Conservation (phyloP, 345 rosid species). For the Gossypium bickii region DNA sequence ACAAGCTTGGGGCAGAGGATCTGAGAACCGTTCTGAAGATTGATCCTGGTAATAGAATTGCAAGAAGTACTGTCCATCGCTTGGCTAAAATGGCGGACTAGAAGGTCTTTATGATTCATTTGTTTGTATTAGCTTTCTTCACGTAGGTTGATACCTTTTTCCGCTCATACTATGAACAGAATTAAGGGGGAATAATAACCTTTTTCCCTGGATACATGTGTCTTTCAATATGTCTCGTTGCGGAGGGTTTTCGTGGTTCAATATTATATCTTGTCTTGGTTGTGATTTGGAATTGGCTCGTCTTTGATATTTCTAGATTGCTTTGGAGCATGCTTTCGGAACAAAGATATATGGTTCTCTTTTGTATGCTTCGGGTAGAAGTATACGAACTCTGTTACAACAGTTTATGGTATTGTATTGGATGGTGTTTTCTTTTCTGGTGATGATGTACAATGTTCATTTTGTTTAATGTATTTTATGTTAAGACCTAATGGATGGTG, state of each 20-base stretch:
- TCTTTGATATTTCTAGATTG: conserved; percentile 4
- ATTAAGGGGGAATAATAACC: conserved; percentile 13
- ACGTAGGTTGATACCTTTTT: conserved; percentile 7
- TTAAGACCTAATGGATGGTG: background rate
- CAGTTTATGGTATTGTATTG: background rate
- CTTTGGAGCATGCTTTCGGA: background rate
- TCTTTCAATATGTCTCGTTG: conserved; percentile 7
- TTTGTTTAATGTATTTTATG: background rate
- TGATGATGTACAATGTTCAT: background rate
- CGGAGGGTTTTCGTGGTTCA: conserved; percentile 9
- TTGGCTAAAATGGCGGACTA: conserved; percentile 72
- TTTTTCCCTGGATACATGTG: background rate
- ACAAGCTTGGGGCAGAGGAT: conserved; percentile 94
- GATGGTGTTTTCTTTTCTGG: background rate
- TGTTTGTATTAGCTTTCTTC: conserved; percentile 9
- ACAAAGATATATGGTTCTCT: background rate
- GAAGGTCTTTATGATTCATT: conserved; percentile 13
- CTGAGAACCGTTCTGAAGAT: conserved; percentile 86
- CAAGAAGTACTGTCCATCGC: conserved; percentile 96
- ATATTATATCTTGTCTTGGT: conserved; percentile 5
- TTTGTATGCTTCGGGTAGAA: background rate
- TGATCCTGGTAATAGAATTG: conserved; percentile 81
- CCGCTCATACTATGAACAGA: conserved; percentile 9
- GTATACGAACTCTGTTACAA: background rate
- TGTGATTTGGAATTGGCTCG: conserved; percentile 1